A percentile compares a stretch with the other conserved stretches of the same genome.
Conservation (phyloP, 768 basidiomycete genomes). For the Nidularia pulvinata region DNA sequence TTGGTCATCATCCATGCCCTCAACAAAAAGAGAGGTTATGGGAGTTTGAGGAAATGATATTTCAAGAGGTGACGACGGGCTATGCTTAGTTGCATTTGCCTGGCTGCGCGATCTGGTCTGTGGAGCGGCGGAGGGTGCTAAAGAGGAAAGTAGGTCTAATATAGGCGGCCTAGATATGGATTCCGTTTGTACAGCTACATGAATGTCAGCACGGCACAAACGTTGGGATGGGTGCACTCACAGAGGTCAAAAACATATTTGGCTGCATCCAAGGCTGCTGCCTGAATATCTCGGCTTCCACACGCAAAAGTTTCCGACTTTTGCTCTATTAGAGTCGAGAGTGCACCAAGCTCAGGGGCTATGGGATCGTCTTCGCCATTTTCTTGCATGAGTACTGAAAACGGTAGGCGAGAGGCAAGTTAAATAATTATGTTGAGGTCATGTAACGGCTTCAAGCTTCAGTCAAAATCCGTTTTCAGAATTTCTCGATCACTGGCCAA, state of each 20-base stretch:
- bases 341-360: constrained; percentile 35
- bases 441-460: too few relatives aligned
- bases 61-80: constrained; percentile 22
- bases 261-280: constrained; percentile 62
- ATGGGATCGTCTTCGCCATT: too few relatives aligned
- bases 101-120: constrained; percentile 71
- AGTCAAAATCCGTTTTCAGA: background rate
- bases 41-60: constrained; percentile 61
- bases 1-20: constrained; percentile 84
- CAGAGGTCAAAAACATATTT: constrained; percentile 80
- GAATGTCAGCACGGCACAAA: constrained; percentile 7
- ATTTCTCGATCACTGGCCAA: constrained; percentile 1
- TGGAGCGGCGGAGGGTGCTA: constrained; percentile 70
- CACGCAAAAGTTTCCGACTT: constrained; percentile 54
- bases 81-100: constrained; percentile 35
- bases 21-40: constrained; percentile 68
- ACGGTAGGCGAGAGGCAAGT: too few relatives aligned
- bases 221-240: constrained; percentile 29
- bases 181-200: constrained; percentile 70
- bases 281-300: constrained; percentile 51
- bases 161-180: constrained; percentile 62
- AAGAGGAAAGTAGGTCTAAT: constrained; percentile 59
- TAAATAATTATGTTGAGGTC: too few relatives aligned
- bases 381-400: too few relatives aligned
- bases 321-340: constrained; percentile 57